Base-by-base conservation (phyloP, 371 early-diverging fungal genomes). In the Lichtheimia hyalospora region DNA sequence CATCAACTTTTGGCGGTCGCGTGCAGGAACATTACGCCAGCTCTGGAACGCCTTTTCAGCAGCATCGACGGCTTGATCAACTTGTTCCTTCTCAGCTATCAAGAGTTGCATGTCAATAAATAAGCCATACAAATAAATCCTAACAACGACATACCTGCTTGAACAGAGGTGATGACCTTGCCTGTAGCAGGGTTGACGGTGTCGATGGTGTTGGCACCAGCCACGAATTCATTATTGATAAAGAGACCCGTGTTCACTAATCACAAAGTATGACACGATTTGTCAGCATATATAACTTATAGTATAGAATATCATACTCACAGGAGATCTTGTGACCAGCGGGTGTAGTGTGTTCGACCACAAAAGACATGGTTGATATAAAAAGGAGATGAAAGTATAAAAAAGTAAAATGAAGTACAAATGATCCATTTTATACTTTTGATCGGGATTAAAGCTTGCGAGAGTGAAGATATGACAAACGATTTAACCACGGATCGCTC, bases 151-250 rank as follows among this genome's bases (percentile, higher is more conserved):
- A 49, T 74, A 78, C 78, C 78, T 57, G 78, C 76, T 52, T 75
- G 74, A 42, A 79, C 74, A 24, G 49, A 18, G 23, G 68, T 34
- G 44, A 81, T 83, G 14, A 69, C 62, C 57, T 82, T 39, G 6
- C 53, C 53, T 16, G 66, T 79, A 24, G 77, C 23, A 57, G 83
- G 83, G 61, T 83, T 83, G 46, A 81, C 46, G 5, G 77, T 77
- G 16, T 81, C 81, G 66, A 81, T 66, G 18, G 74, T 70, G 21
- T 62, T 63, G 16, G 68, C 74, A 61, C 77, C 73, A 43, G 61
- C 68, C 43, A 83, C 77, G 40, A 83, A 83, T 48, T 83, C 72
- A 55, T 81, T 81, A 59, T 83, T 83, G 46, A 83, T 81, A 63
- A 83, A 83, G 27, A 83, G 63, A 64, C 81, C 80, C 34, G 82